Evolutionary conservation across 768 basidiomycete species (phyloP), one percentile per base, ranked within the genome.

Genomic region (Suillus decipiens): DNA sequence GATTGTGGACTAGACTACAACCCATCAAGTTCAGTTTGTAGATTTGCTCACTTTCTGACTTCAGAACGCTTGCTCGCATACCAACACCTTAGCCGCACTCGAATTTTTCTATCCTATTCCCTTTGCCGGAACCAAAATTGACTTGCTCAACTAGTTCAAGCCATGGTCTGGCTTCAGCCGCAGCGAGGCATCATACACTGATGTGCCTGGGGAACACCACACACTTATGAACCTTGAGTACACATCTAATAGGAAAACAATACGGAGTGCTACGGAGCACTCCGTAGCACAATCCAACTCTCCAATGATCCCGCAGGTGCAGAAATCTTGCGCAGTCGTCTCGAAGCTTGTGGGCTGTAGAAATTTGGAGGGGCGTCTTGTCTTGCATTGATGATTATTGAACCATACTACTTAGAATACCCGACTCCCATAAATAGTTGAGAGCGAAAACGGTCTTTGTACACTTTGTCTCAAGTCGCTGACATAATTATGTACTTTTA

Each of bases 191-290:
- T 9, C 62, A 8, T 73, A 63, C 5, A 73, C 61, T 74, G 14
- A n/a, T n/a, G 72, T 73, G 8, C 72, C 72, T 1, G 72, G 72
- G 31, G 66, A 71, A 15, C 72, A 69, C 69, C 68, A 69, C 55
- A 74, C 72, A 2, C 66, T 73, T n/a, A 72, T 73, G 73, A 73
- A 73, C 63, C 64, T 71, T 39, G 73, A 74, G 53, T 69, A 73
- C 42, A n/a, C n/a, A n/a, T n/a, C n/a, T n/a, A n/a, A n/a, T n/a
- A n/a, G n/a, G n/a, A n/a, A n/a, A n/a, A n/a, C n/a, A n/a, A n/a
- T n/a, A n/a, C n/a, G n/a, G n/a, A n/a, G n/a, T n/a, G n/a, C n/a
- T n/a, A n/a, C n/a, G n/a, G n/a, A n/a, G n/a, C n/a, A n/a, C n/a
- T n/a, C n/a, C n/a, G n/a, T n/a, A n/a, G n/a, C n/a, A n/a, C n/a